Base-by-base conservation (phyloP, 306 rosid genomes). In the Oemleria cerasiformis region DNA sequence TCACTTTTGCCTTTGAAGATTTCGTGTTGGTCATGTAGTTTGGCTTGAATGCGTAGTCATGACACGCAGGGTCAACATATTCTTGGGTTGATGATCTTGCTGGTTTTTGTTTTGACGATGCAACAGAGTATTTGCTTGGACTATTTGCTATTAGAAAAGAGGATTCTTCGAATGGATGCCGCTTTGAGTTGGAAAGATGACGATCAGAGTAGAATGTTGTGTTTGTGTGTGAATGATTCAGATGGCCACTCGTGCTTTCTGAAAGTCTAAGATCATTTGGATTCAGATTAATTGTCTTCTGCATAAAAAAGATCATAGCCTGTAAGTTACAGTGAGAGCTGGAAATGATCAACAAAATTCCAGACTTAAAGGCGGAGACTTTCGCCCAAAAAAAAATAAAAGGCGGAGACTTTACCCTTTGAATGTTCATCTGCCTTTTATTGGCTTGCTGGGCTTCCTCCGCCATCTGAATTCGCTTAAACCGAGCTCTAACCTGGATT, bases 401-500 rank as follows among this genome's bases (percentile, higher is more conserved):
- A 63, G 57, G 60, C 20, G 21, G 76, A 55, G 78, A 16, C 44
- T 58, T 38, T 55, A 62, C 56, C 19, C 72, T 67, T 23, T 36
- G 69, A 25, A 67, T 70, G 5, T 77, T 57, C 43, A 77, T 63
- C 50, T 69, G 85, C 36, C 65, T 79, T 70, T 64, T 65, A 30
- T 57, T 71, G 15, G 61, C 79, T 40, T 25, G 68, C 63, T 74
- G 78, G 65, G 77, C 72, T 57, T 85, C 93, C 57, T 86, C 90
- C 40, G 80, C 79, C 83, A 74, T 72, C 70, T 85, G 89, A 79
- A 94, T 77, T 79, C 99, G 78, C 40, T 84, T 84, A 57, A 82
- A 79, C 38, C 98, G 88, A 44, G 98, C 94, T 83, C 92, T 73
- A 64, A 94, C 92, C 80, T 94, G 99, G 74, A 91, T 91, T 19